Conservation (phyloP, 768 basidiomycete species). For the Lentinus brumalis region DNA sequence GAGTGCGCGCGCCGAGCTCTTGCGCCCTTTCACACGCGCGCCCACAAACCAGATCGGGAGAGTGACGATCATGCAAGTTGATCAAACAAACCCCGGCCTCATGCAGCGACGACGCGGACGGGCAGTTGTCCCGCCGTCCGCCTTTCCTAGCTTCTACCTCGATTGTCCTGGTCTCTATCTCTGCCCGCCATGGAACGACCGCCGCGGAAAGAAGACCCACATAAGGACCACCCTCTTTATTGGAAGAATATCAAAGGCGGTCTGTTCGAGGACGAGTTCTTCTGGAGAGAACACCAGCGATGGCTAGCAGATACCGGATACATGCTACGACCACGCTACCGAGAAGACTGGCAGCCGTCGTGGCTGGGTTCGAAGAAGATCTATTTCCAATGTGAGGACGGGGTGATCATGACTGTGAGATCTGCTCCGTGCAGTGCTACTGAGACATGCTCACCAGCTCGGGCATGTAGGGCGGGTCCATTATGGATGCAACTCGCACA, state of each 20-base stretch:
- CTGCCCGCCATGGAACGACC: too few relatives aligned
- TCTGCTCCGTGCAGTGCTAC: not conserved
- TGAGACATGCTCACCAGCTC: not conserved
- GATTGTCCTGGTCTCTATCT: too few relatives aligned
- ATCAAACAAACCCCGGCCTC: too few relatives aligned
- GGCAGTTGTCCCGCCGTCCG: too few relatives aligned
- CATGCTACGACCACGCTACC: constrained; percentile 25
- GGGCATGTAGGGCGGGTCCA: not conserved
- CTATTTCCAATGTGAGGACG: constrained; percentile 11
- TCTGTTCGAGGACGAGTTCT: not conserved
- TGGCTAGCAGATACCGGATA: constrained; percentile 24
- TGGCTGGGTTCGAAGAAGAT: constrained; percentile 18
- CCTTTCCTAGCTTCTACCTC: too few relatives aligned
- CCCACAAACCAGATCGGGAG: too few relatives aligned
- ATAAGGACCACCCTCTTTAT: not conserved
- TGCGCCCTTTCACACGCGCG: too few relatives aligned
- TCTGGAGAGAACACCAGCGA: constrained; percentile 14
- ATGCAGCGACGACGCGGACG: too few relatives aligned
- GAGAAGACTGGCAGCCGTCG: constrained; percentile 29
- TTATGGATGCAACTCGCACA: constrained; percentile 24
- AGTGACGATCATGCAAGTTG: too few relatives aligned
- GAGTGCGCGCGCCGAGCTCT: too few relatives aligned
- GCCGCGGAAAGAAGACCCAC: not conserved
- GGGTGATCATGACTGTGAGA: not conserved
- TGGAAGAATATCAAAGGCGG: not conserved